These are phyloP conservation scores for Eimeria acervulina DNA, from an alignment of 169 alveolate species.

Conservation along the genomic window DNA sequence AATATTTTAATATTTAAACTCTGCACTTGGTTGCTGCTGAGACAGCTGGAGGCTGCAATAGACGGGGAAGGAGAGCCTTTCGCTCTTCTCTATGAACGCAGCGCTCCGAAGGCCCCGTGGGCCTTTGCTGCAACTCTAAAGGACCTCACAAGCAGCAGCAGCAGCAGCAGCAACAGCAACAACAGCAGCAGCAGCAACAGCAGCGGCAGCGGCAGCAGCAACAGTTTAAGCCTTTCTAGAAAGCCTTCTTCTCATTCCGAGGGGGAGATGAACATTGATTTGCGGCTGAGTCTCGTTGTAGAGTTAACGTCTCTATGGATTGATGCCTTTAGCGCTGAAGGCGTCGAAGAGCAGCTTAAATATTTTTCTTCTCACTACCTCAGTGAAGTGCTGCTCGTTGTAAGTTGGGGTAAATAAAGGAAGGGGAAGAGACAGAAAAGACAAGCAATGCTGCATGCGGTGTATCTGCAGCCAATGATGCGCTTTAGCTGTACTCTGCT, in stretches of 20 bases:
- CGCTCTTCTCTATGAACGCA: background rate
- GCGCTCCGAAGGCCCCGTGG: background rate
- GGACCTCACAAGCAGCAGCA: background rate
- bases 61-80: background rate
- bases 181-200: background rate
- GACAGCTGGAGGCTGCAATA: background rate
- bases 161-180: background rate
- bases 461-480: background rate
- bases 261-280: background rate
- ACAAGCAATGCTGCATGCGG: too few species aligned
- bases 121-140: background rate
- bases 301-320: constrained; percentile 6
- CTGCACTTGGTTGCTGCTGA: background rate
- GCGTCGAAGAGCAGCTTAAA: constrained; percentile 27
- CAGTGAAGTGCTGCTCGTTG: background rate
- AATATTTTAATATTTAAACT: background rate
- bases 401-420: background rate
- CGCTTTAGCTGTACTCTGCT: background rate
- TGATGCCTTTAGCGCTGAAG: background rate
- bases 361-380: background rate
- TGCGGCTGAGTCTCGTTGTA: background rate
- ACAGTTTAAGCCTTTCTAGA: background rate
- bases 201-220: background rate
- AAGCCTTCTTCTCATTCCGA: background rate
- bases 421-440: background rate